phyloP scores from a whole-genome alignment of 257 asterid species.

The Nicotiana obtusifolia region DNA sequence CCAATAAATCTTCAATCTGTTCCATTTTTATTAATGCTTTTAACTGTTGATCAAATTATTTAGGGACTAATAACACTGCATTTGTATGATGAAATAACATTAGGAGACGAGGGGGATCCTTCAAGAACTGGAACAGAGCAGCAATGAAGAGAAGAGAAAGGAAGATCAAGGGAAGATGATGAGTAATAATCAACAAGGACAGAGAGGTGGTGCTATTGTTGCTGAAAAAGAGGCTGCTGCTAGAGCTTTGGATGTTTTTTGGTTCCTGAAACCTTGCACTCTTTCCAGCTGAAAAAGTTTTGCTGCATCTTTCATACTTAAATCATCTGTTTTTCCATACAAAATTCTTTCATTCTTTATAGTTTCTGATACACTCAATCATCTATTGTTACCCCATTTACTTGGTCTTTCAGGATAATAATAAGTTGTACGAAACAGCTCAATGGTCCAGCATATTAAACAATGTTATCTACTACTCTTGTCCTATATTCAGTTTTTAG shows the following conservation, averaged over 20 bases:
- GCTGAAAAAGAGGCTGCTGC: conserved; percentile 67
- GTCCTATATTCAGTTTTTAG: not conserved
- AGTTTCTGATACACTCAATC: not conserved
- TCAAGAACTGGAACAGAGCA: conserved; percentile 44
- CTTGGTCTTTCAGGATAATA: not conserved
- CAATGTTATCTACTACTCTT: not conserved
- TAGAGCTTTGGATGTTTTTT: conserved; percentile 78
- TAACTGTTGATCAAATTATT: not conserved
- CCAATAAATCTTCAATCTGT: not conserved
- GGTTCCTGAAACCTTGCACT: conserved; percentile 97
- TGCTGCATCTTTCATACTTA: conserved; percentile 35
- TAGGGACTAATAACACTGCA: not conserved
- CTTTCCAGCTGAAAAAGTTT: conserved; percentile 38
- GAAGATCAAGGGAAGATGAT: conserved; percentile 20
- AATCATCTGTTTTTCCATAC: not conserved
- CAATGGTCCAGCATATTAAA: not conserved
- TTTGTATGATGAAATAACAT: conserved; percentile 7
- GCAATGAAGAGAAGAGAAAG: conserved; percentile 22
- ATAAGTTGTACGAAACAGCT: not conserved
- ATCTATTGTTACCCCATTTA: not conserved
- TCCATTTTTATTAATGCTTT: not conserved
- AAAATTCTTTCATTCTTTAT: conserved; percentile 8
- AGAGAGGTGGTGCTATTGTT: conserved; percentile 6
- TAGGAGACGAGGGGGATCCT: conserved; percentile 62
- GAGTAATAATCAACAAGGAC: conserved; percentile 25